Conservation (phyloP, 2,329 filamentous ascomycete species). For the Aspergillus sp. region DNA sequence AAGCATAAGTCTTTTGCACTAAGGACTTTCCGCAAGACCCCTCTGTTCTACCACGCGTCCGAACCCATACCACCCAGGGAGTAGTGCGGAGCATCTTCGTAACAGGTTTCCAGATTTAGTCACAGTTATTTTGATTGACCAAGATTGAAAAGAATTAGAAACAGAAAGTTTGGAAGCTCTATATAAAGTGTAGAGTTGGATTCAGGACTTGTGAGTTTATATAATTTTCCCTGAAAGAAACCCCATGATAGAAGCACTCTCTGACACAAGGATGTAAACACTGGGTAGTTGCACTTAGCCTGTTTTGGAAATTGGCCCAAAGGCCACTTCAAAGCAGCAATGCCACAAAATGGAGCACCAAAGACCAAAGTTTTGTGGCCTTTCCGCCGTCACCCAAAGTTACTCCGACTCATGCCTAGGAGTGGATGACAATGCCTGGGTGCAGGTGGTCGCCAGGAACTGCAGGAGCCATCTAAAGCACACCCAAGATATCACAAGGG, state of each 20-base stretch:
- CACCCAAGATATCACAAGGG: no score
- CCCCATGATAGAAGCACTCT: background rate
- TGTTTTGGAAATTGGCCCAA: background rate
- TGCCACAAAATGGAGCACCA: background rate
- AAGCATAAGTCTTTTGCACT: no score
- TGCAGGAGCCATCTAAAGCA: no score
- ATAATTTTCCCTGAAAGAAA: background rate
- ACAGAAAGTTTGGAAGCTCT: background rate
- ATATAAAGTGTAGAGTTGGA: background rate
- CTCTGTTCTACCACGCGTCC: no score
- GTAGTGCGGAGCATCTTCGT: no score
- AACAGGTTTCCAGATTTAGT: background rate
- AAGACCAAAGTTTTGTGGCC: background rate
- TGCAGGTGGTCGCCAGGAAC: no score
- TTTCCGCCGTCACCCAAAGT: background rate
- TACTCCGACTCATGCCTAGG: background rate
- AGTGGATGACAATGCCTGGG: no score
- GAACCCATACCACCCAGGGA: no score
- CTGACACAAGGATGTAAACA: background rate
- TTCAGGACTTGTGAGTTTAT: background rate
- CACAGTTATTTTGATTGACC: background rate
- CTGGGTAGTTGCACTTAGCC: background rate
- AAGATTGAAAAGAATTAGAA: background rate
- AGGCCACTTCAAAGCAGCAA: background rate
- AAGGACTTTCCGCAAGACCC: no score